phyloP scores from a whole-genome alignment of 805 yeast genomes.

The Sugiyamaella chiloensis region DNA sequence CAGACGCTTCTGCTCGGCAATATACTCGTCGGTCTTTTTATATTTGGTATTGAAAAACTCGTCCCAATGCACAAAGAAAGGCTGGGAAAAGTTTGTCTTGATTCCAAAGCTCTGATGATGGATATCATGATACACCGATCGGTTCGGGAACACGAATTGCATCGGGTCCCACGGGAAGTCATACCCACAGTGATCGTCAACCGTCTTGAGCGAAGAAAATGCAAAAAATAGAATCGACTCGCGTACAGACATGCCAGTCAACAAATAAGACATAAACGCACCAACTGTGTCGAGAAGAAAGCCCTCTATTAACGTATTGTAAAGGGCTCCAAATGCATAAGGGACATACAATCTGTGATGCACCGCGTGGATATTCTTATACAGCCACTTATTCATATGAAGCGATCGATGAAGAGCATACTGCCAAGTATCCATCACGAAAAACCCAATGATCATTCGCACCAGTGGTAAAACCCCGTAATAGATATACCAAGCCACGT shows the following conservation, averaged over 20 bases:
- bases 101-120: conserved; percentile 97
- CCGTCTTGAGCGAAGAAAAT: conserved; percentile 92
- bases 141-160: conserved; percentile 89
- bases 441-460: conserved; percentile 61
- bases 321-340: conserved; percentile 93
- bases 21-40: conserved; percentile 61
- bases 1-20: conserved; percentile 59
- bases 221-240: conserved; percentile 73
- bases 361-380: conserved; percentile 83
- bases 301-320: conserved; percentile 93
- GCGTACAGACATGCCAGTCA: conserved; percentile 65
- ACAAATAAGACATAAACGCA: conserved; percentile 74
- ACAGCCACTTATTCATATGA: conserved; percentile 77
- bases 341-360: conserved; percentile 95
- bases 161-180: conserved; percentile 87
- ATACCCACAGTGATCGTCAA: conserved; percentile 99
- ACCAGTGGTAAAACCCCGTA: conserved; percentile 59
- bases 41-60: conserved; percentile 66
- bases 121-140: conserved; percentile 93
- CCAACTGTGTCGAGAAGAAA: conserved; percentile 88
- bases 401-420: conserved; percentile 82
- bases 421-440: conserved; percentile 92
- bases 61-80: conserved; percentile 96
- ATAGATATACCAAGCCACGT: conserved; percentile 50
- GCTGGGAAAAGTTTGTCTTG: conserved; percentile 90